Percentiles rank a stretch among this genome's conserved stretches.
Evolutionary conservation across 306 rosid genomes (phyloP).

Genomic region (Rosa persica): DNA sequence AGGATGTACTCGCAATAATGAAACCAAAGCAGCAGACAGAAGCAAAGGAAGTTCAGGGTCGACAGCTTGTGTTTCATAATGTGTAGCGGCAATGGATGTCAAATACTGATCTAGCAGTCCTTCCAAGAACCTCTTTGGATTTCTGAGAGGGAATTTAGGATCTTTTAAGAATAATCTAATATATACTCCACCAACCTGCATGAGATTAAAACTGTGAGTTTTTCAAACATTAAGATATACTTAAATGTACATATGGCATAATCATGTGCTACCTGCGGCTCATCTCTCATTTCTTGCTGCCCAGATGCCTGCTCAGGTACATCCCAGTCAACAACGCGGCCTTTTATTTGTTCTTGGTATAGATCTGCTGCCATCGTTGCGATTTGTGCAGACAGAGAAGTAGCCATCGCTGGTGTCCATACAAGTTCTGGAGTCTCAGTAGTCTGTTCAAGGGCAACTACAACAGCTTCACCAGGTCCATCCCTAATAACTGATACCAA

Average conservation of each 20-base stretch:
- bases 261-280: constrained; percentile 76
- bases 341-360: constrained; percentile 89
- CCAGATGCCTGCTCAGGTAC: constrained; percentile 97
- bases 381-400: constrained; percentile 95
- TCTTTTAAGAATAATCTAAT: constrained; percentile 92
- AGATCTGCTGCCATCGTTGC: constrained; percentile 88
- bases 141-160: constrained; percentile 97
- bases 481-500: constrained; percentile 90
- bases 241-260: constrained; percentile 9
- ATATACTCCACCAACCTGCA: constrained; percentile 98
- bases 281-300: constrained; percentile 99
- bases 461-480: constrained; percentile 99
- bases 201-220: constrained; percentile 34
- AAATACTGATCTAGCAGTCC: constrained; percentile 94
- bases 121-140: constrained; percentile 99
- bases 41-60: constrained; percentile 98
- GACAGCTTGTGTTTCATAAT: constrained; percentile 68
- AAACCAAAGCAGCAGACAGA: constrained; percentile 95
- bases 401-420: constrained; percentile 99
- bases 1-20: constrained; percentile 94
- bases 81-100: constrained; percentile 92
- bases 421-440: constrained; percentile 99
- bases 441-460: constrained; percentile 82
- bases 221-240: constrained; percentile 9
- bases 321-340: constrained; percentile 97